phyloP scores from a whole-genome alignment of 1,139 yeast genomes.

The Zygoascus sp. region DNA sequence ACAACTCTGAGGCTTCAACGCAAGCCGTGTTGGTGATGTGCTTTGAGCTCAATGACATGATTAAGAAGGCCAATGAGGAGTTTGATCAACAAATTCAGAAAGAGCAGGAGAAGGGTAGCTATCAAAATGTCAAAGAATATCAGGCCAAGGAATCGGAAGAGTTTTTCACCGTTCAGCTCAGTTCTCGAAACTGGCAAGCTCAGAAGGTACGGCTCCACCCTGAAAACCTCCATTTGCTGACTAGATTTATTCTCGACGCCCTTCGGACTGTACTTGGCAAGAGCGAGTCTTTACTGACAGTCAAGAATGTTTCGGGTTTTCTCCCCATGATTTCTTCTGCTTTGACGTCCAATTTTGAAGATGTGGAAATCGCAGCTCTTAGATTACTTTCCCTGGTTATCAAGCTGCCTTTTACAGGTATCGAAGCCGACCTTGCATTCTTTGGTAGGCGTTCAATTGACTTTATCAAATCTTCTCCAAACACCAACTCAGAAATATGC shows the following conservation, averaged over 20 bases:
- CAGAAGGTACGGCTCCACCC: slow-evolving; percentile 49
- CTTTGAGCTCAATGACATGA: slow-evolving; percentile 63
- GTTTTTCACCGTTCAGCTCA: slow-evolving; percentile 66
- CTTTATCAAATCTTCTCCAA: slow-evolving; percentile 69
- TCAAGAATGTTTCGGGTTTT: slow-evolving; percentile 63
- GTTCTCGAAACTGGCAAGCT: slow-evolving; percentile 53
- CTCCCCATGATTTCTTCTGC: slow-evolving; percentile 65
- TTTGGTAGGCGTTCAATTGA: slow-evolving; percentile 49
- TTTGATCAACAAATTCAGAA: slow-evolving; percentile 30
- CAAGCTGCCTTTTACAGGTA: slow-evolving; percentile 58
- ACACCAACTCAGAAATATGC: slow-evolving; percentile 75
- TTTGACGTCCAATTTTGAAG: slow-evolving; percentile 64
- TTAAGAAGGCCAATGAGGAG: slow-evolving; percentile 37
- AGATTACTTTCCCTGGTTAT: slow-evolving; percentile 58
- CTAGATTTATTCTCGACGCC: slow-evolving; percentile 70
- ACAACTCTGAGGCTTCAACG: slow-evolving; percentile 56
- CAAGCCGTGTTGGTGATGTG: slow-evolving; percentile 64
- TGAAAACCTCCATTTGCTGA: slow-evolving; percentile 51
- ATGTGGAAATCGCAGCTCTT: slow-evolving; percentile 64
- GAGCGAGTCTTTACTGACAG: slow-evolving; percentile 51
- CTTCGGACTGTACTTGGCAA: slow-evolving; percentile 66
- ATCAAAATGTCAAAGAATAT: slow-evolving; percentile 19
- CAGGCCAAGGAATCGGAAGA: slow-evolving; percentile 36
- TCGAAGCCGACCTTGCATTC: slow-evolving; percentile 39
- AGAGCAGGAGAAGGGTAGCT: slow-evolving; percentile 32